phyloP scores from a whole-genome alignment of 1,284 basidiomycete genomes.

The Pulchroboletus neoregius region DNA sequence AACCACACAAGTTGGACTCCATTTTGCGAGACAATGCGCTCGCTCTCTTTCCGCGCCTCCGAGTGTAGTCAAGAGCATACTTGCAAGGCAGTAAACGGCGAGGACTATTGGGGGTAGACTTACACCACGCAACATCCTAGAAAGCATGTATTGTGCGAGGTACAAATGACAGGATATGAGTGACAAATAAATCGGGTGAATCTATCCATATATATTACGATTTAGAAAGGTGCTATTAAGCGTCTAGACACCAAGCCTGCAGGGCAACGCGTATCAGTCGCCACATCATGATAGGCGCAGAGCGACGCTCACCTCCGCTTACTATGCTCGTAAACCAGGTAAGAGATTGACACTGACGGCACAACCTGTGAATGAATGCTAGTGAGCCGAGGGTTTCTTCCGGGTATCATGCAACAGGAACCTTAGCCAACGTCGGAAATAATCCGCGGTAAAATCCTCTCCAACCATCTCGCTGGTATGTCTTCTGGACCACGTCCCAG shows the following conservation, averaged over 20 bases:
- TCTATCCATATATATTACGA: conserved; percentile 29
- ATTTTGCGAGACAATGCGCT: conserved; percentile 48
- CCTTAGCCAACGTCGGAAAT: conserved; percentile 89
- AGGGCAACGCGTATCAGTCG: conserved; percentile 12
- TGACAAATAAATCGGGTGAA: conserved; percentile 24
- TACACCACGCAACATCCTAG: conserved; percentile 9
- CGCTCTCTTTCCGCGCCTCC: conserved; percentile 43
- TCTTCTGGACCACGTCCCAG: conserved; percentile 80
- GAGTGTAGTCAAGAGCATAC: background rate
- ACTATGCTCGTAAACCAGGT: conserved; percentile 83
- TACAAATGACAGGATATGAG: conserved; percentile 30
- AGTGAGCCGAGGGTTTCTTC: conserved; percentile 11
- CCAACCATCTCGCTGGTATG: conserved; percentile 86
- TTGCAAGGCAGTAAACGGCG: background rate
- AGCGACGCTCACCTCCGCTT: conserved; percentile 62
- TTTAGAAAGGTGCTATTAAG: conserved; percentile 9
- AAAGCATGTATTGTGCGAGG: conserved; percentile 24
- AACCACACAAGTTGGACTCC: conserved; percentile 35
- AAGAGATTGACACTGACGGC: conserved; percentile 91
- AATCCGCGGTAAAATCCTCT: conserved; percentile 93
- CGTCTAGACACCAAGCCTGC: conserved; percentile 47
- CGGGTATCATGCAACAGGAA: conserved; percentile 22
- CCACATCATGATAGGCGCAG: background rate
- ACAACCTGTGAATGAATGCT: conserved; percentile 58
- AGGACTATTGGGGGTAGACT: conserved; percentile 3